phyloP scores from a whole-genome alignment of 2,329 filamentous ascomycete species.

The Epicoccum sorghinum region DNA sequence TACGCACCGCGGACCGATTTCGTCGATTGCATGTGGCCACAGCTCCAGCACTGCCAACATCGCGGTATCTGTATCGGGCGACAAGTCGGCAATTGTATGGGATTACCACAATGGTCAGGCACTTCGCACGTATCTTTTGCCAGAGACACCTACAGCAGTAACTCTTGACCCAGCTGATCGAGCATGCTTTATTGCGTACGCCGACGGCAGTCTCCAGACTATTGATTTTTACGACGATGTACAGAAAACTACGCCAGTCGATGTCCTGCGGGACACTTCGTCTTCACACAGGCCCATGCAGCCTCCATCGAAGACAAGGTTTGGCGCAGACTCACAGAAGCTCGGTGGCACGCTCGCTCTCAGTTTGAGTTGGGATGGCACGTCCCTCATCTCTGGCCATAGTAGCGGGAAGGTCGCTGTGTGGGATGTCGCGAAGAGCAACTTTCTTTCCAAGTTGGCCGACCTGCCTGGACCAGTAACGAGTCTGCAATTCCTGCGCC shows the following conservation, averaged over 20 bases:
- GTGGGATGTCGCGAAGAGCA: slow-evolving; percentile 79
- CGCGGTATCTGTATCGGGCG: slow-evolving; percentile 80
- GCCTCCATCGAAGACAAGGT: slow-evolving; percentile 46
- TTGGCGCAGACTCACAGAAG: slow-evolving; percentile 64
- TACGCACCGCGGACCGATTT: slow-evolving; percentile 77
- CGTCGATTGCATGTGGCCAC: slow-evolving; percentile 65
- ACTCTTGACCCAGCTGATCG: slow-evolving; percentile 82
- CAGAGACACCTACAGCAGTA: slow-evolving; percentile 73
- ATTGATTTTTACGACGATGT: slow-evolving; percentile 72
- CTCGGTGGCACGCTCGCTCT: slow-evolving; percentile 72
- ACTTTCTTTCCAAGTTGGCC: slow-evolving; percentile 69
- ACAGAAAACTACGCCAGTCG: slow-evolving; percentile 45
- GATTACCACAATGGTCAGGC: slow-evolving; percentile 81
- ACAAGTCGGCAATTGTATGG: slow-evolving; percentile 92
- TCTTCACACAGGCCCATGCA: slow-evolving; percentile 60
- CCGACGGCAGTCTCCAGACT: slow-evolving; percentile 79
- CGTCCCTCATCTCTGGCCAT: slow-evolving; percentile 80
- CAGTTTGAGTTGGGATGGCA: slow-evolving; percentile 81
- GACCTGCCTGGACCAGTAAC: slow-evolving; percentile 83
- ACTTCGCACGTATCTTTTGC: slow-evolving; percentile 81
- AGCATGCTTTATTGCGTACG: slow-evolving; percentile 79
- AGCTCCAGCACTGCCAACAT: slow-evolving; percentile 77
- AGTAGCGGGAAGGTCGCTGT: slow-evolving; percentile 75
- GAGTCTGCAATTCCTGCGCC: slow-evolving; percentile 76
- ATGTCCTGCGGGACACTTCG: slow-evolving; percentile 59